Evolutionary conservation across 2,329 filamentous ascomycete genomes (phyloP), one percentile per base, ranked within the genome.

Genomic region (Fusarium sambucinum): DNA sequence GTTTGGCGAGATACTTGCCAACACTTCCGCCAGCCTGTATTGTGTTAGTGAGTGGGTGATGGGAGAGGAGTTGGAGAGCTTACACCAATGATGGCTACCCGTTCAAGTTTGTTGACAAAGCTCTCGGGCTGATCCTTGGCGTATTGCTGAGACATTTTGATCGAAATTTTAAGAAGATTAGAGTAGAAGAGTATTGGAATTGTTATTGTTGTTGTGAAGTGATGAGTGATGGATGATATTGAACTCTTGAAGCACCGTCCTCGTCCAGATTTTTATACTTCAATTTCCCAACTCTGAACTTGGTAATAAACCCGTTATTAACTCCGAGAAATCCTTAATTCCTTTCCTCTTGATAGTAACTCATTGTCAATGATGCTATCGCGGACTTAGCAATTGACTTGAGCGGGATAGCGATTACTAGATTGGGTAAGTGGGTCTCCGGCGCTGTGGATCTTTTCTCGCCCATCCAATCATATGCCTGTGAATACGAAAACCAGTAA

Each of bases 41-140:
- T 2, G 7, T 59, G 42, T 73, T 30, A 71, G 56, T 16, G 21
- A 41, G 16, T 8, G 25, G 12, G 12, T 19, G 10, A 0, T 19
- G 4, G 1, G 13, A 7, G 2, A 7, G 8, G 6, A 6, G 25
- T 3, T 13, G 1, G 6, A 4, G 11, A 7, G 10, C 82, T 78
- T 78, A 84, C 83, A 11, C 83, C 83, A 17, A 85, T 77, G 16
- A 85, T 80, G 21, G 82, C 82, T 0, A 85, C 77, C 37, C 77
- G 81, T 60, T 82, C 77, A 12, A 84, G 76, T 48, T 71, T 67
- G 70, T 84, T 84, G 53, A 60, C 67, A 75, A 80, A 81, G 64
- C 77, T 78, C 17, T 67, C 44, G 3, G 78, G 73, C 74, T 81
- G 76, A 42, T 78, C 70, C 47, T 78, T 79, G 11, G 78, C 78